Evolutionary conservation across 495 filamentous ascomycete genomes (phyloP).

Genomic region (Daldinia concentrica): DNA sequence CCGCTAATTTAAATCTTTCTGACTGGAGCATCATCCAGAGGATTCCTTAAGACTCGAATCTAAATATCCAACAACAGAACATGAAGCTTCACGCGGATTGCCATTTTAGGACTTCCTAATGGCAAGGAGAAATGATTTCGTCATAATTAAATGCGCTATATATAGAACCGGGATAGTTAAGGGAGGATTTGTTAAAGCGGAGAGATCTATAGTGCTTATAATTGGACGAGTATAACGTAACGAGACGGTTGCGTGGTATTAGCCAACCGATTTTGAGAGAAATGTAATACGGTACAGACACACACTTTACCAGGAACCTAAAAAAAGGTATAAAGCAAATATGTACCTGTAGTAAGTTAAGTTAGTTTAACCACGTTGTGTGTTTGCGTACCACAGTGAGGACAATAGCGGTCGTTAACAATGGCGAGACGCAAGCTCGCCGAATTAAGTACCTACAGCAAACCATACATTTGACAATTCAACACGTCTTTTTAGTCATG

Average conservation of each 20-base stretch:
- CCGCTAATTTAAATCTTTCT: neutral
- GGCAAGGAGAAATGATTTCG: neutral
- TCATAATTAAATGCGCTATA: conserved; percentile 9
- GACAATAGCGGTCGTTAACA: neutral
- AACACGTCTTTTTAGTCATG: neutral
- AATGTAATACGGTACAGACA: neutral
- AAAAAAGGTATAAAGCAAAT: neutral
- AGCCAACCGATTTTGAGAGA: neutral
- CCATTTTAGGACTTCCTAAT: neutral
- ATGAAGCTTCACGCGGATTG: conserved; percentile 1
- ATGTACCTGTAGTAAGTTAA: neutral
- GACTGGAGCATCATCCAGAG: neutral
- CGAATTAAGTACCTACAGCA: conserved; percentile 8
- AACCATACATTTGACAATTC: conserved; percentile 8
- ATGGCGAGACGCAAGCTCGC: neutral
- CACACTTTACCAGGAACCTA: neutral
- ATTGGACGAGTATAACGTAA: conserved; percentile 6
- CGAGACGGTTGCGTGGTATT: neutral
- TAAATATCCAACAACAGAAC: neutral
- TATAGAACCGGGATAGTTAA: neutral
- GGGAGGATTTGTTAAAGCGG: neutral
- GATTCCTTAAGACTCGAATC: neutral
- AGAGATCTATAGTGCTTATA: neutral
- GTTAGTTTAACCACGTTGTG: neutral
- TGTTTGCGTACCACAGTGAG: conserved; percentile 1